A percentile compares a stretch with the other conserved stretches of the same genome.
Evolutionary conservation across 75 land plant species (phyloP).

Genomic region (Adiantum capillusveneris): DNA sequence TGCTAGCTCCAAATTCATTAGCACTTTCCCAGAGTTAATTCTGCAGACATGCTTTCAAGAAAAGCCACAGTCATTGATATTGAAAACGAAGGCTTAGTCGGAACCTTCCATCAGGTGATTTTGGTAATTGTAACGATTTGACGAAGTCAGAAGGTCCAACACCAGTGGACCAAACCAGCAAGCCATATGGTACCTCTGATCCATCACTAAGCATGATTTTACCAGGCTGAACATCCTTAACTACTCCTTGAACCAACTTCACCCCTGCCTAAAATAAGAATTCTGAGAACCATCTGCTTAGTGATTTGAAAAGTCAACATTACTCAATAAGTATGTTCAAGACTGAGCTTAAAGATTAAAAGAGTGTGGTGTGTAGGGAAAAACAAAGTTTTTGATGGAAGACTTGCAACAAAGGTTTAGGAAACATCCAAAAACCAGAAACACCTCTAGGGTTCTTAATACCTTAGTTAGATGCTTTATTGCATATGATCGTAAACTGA

Average conservation of each 20-base stretch:
- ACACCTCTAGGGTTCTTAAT: too few relatives aligned
- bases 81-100: not conserved
- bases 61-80: not conserved
- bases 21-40: too few relatives aligned
- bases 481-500: constrained; percentile 75
- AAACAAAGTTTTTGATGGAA: too few relatives aligned
- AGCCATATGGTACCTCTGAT: constrained; percentile 82
- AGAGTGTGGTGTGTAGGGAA: too few relatives aligned
- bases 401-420: too few relatives aligned
- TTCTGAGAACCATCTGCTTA: too few relatives aligned
- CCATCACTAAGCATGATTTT: constrained; percentile 75
- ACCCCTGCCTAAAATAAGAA: constrained; percentile 70
- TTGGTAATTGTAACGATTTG: constrained; percentile 49
- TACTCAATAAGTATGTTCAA: too few relatives aligned
- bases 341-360: too few relatives aligned
- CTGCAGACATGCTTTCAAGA: too few relatives aligned
- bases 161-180: constrained; percentile 97
- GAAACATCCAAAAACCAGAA: too few relatives aligned
- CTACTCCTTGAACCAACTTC: constrained; percentile 78
- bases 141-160: constrained; percentile 88
- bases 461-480: constrained; percentile 81
- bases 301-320: too few relatives aligned
- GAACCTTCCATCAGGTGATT: constrained; percentile 87
- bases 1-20: constrained; percentile 13
- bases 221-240: constrained; percentile 65